Evolutionary conservation across 441 rosid species (phyloP).

Genomic region (Biscutella auriculata): DNA sequence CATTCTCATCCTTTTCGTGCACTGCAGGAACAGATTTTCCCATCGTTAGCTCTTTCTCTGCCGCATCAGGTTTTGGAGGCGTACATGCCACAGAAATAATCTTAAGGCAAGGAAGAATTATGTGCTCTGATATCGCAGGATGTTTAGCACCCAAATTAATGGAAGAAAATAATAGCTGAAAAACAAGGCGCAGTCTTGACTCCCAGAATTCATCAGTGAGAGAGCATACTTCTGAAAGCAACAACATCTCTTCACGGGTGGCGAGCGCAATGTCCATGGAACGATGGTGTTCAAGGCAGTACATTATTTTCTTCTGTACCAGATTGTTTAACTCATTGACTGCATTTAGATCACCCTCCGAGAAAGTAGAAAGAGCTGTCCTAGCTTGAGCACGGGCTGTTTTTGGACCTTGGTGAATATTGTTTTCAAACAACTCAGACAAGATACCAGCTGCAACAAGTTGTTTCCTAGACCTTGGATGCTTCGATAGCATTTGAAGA

Average conservation of each 20-base stretch:
- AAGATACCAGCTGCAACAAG: conserved; percentile 91
- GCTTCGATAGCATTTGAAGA: conserved; percentile 80
- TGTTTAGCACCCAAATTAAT: conserved; percentile 98
- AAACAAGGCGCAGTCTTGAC: conserved; percentile 91
- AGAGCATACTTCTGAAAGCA: conserved; percentile 99
- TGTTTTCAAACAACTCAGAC: conserved; percentile 91
- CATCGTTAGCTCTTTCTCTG: conserved; percentile 61
- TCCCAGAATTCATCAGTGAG: conserved; percentile 99
- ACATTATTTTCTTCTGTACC: conserved; percentile 95
- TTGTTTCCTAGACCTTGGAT: conserved; percentile 76
- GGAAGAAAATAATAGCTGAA: conserved; percentile 92
- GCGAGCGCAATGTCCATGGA: conserved; percentile 97
- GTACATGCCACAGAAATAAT: conserved; percentile 97
- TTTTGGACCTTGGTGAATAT: conserved; percentile 98
- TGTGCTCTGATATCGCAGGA: conserved; percentile 98
- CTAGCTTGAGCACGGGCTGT: conserved; percentile 93
- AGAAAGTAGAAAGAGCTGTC: conserved; percentile 89
- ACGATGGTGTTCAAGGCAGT: conserved; percentile 99
- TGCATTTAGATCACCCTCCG: conserved; percentile 88
- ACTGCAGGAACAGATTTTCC: conserved; percentile 46
- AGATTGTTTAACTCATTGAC: conserved; percentile 85
- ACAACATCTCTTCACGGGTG: conserved; percentile 88
- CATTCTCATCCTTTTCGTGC: conserved; percentile 67
- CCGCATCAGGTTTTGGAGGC: conserved; percentile 96
- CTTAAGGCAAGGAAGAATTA: conserved; percentile 98